phyloP scores from a whole-genome alignment of 768 basidiomycete genomes.

The Mycena vitilis region DNA sequence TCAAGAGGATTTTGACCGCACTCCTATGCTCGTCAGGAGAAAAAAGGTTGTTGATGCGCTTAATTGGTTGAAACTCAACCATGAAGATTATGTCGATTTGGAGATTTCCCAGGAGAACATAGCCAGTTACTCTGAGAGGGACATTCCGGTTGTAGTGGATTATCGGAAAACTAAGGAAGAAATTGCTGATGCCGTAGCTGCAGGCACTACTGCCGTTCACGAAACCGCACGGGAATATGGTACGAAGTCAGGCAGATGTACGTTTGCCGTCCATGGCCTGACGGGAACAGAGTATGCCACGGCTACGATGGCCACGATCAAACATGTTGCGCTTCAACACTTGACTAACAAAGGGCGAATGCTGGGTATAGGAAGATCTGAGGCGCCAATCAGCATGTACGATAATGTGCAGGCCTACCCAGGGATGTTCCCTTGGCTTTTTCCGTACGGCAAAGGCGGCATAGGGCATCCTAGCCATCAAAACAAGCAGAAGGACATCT shows the following conservation, averaged over 20 bases:
- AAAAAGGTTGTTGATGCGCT: constrained; percentile 26
- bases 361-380: not conserved
- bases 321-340: too few species aligned
- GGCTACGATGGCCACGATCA: too few species aligned
- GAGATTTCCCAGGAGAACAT: constrained; percentile 22
- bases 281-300: too few species aligned
- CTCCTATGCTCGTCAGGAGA: constrained; percentile 34
- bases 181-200: not conserved
- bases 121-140: constrained; percentile 20
- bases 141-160: constrained; percentile 28
- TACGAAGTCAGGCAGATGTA: not conserved
- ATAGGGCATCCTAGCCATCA: too few species aligned
- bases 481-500: too few species aligned
- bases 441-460: too few species aligned
- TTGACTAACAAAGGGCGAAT: not conserved
- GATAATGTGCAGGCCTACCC: constrained; percentile 51
- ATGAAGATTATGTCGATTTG: constrained; percentile 26
- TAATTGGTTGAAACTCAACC: constrained; percentile 32
- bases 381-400: not conserved
- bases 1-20: not conserved
- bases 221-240: not conserved
- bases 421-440: constrained; percentile 48
- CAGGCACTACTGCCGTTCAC: not conserved
- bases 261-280: too few species aligned
- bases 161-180: constrained; percentile 10